Conservation (phyloP, 140 eudicot genomes). For the Cichorium intybus region DNA sequence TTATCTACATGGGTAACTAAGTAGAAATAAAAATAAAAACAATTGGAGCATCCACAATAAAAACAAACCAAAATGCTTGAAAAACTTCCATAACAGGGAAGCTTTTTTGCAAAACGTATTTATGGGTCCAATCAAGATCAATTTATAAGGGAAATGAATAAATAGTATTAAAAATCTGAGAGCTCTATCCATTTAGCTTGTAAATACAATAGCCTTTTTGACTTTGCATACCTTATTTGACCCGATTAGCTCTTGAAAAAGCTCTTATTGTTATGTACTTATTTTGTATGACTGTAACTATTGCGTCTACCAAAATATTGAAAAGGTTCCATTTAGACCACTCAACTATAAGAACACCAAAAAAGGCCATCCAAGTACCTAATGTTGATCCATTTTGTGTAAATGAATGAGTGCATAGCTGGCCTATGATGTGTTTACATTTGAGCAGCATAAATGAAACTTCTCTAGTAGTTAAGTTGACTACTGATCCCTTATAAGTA, state of each 20-base stretch:
- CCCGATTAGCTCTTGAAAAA: not conserved
- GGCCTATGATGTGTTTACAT: no score
- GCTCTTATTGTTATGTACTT: not conserved
- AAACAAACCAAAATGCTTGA: no score
- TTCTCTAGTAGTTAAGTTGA: not conserved
- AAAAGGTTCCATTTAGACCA: not conserved
- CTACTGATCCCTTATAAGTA: not conserved
- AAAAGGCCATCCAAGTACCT: no score
- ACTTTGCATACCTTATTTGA: not conserved
- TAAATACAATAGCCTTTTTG: not conserved
- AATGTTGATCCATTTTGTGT: not conserved
- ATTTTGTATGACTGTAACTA: not conserved
- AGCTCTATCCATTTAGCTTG: not conserved
- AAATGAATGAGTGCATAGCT: no score
- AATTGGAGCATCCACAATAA: no score
- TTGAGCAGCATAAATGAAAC: not conserved
- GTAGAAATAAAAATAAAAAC: constrained; percentile 14
- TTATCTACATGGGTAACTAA: constrained; percentile 18
- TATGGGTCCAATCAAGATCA: no score
- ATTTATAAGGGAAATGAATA: no score
- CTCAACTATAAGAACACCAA: not conserved
- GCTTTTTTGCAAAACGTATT: no score
- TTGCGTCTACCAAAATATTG: not conserved
- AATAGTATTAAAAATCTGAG: not conserved
- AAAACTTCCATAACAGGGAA: no score